These are phyloP conservation scores for Luffa acutangula DNA, from an alignment of 306 rosid genomes.

Conservation along the genomic window DNA sequence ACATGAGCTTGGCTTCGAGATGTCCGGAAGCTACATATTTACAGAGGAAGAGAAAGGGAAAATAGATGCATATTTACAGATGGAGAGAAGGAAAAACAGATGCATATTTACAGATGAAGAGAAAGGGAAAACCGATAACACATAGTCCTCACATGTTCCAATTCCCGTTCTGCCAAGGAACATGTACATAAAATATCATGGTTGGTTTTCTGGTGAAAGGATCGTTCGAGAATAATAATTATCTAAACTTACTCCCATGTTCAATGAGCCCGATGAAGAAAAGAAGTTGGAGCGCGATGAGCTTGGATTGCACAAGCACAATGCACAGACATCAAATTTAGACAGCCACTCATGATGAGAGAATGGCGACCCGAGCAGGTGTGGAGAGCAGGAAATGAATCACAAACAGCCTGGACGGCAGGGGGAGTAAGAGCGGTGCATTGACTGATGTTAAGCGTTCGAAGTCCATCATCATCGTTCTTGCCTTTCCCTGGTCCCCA, in stretches of 20 bases:
- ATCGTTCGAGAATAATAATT: neutral
- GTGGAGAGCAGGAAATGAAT: constrained; percentile 81
- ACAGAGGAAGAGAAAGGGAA: neutral
- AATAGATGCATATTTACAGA: neutral
- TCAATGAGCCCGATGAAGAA: constrained; percentile 62
- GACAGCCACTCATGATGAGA: constrained; percentile 87
- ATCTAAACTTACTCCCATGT: neutral
- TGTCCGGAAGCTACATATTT: neutral
- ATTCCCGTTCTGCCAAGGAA: neutral
- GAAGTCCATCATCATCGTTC: constrained; percentile 68
- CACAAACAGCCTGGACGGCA: constrained; percentile 88
- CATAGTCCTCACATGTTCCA: neutral
- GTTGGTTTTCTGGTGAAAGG: neutral
- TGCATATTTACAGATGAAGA: neutral
- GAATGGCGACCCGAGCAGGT: constrained; percentile 94
- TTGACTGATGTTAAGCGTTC: constrained; percentile 84
- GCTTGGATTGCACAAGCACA: constrained; percentile 80
- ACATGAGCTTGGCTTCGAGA: neutral
- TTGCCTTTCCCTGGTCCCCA: constrained; percentile 58
- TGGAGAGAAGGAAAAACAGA: neutral
- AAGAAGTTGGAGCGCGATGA: constrained; percentile 31
- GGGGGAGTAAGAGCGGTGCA: constrained; percentile 92
- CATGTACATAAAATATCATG: neutral
- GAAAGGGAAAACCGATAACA: neutral
- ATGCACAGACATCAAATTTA: constrained; percentile 70